Evolutionary conservation across 345 rosid genomes (phyloP), one percentile per base, ranked within the genome.

Genomic region (Pistacia vera): DNA sequence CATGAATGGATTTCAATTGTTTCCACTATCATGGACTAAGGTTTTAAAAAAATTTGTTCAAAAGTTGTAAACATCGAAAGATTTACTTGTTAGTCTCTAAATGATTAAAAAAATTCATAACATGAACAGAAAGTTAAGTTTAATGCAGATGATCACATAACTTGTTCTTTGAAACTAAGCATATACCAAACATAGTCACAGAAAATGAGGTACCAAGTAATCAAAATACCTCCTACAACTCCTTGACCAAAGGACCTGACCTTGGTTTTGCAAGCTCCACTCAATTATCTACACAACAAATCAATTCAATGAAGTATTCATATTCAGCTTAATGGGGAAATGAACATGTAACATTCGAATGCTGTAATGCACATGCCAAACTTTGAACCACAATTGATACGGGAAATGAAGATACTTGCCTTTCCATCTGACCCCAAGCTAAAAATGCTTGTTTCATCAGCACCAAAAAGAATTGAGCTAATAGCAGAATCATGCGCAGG

Each of bases 211-310:
- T 25, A 63, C 58, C 41, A 28, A 41, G 56, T 58, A 76, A 33
- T 2, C 16, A 52, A 54, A 44, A 38, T 82, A 90, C 95, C 95
- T 83, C 86, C 82, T 68, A 80, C 87, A 82, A 76, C 79, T 84
- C 72, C 86, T 88, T 55, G 95, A 89, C 95, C 92, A 91, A 70
- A 91, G 90, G 77, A 91, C 78, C 36, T 81, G 90, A 51, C 92
- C 95, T 77, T 91, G 92, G 72, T 89, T 89, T 70, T 91, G 95
- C 89, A 91, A 86, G 83, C 95, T 90, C 95, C 94, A 90, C 68
- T 90, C 95, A 71, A 89, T 78, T 63, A 90, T 85, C 95, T 90
- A 52, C 59, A 74, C 25, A 46, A 28, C 46, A 71, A 67, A 65
- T 46, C 69, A 71, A 71, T 72, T 61, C 48, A 73, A 72, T 69